phyloP scores from a whole-genome alignment of 1,284 basidiomycete species.

The Rhizoctonia solani region DNA sequence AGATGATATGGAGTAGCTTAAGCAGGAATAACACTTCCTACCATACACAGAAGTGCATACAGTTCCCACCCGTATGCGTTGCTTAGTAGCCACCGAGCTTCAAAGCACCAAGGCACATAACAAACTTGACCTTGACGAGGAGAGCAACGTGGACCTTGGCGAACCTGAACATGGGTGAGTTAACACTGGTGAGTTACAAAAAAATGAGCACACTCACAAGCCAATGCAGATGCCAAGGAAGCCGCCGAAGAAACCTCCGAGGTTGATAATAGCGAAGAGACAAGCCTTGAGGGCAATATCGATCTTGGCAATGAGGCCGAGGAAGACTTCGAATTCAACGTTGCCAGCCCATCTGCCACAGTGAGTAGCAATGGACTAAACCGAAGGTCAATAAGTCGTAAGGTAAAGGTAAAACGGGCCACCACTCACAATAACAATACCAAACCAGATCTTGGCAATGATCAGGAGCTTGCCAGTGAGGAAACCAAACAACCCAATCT shows the following conservation, averaged over 20 bases:
- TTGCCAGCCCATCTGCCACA: slow-evolving; percentile 28
- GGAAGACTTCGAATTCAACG: background rate
- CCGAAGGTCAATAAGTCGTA: background rate
- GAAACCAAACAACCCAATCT: slow-evolving; percentile 24
- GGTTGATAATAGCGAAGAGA: slow-evolving; percentile 10
- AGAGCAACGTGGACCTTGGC: slow-evolving; percentile 15
- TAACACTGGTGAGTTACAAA: background rate
- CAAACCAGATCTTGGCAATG: slow-evolving; percentile 22
- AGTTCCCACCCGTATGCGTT: background rate
- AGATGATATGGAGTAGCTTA: background rate
- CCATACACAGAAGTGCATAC: background rate
- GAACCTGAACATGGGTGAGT: slow-evolving; percentile 6
- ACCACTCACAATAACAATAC: slow-evolving; percentile 14
- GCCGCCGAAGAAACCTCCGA: slow-evolving; percentile 16
- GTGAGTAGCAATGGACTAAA: slow-evolving; percentile 30
- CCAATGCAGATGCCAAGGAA: slow-evolving; percentile 16
- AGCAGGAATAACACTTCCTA: background rate
- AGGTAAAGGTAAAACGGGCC: background rate
- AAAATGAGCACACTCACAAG: slow-evolving; percentile 2
- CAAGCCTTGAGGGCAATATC: slow-evolving; percentile 24
- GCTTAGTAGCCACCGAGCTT: slow-evolving; percentile 11
- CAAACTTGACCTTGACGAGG: slow-evolving; percentile 10
- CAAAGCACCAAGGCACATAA: slow-evolving; percentile 26
- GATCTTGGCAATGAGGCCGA: slow-evolving; percentile 19
- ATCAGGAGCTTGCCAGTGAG: slow-evolving; percentile 19